Conservation (phyloP, 2,329 filamentous ascomycete species). For the Westerdykella sp. region DNA sequence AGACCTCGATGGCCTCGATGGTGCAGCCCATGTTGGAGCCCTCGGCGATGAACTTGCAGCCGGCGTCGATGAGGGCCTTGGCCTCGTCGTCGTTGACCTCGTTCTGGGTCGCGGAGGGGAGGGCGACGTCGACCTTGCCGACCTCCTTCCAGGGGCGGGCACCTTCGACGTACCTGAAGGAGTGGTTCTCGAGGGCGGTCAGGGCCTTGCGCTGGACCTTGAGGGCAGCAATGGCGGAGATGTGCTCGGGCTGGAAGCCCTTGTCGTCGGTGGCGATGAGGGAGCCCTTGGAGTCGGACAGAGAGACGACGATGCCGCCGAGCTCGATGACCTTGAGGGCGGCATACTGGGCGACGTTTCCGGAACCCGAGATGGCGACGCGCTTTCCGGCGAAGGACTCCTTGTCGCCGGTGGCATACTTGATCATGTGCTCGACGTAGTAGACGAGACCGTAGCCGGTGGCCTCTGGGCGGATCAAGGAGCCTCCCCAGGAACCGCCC, state of each 20-base stretch:
- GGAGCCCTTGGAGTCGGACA: constrained; percentile 86
- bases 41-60: constrained; percentile 83
- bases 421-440: constrained; percentile 94
- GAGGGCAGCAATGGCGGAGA: constrained; percentile 71
- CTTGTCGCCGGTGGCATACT: constrained; percentile 70
- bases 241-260: constrained; percentile 71
- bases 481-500: constrained; percentile 87
- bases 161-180: constrained; percentile 81
- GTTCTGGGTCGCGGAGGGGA: constrained; percentile 95
- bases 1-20: constrained; percentile 87
- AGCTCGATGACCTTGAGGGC: constrained; percentile 96
- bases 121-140: constrained; percentile 80
- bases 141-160: constrained; percentile 89
- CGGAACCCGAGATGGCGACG: constrained; percentile 91
- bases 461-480: constrained; percentile 89
- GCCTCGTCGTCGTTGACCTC: constrained; percentile 92
- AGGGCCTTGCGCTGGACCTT: constrained; percentile 85
- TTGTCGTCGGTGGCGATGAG: constrained; percentile 67
- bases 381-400: constrained; percentile 85
- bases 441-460: constrained; percentile 96
- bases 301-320: constrained; percentile 82
- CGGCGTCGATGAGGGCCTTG: constrained; percentile 67
- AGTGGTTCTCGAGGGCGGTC: constrained; percentile 60
- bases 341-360: constrained; percentile 96
- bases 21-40: constrained; percentile 99